Conservation (phyloP, 108 stramenopile species). For the Fragilaria radians region DNA sequence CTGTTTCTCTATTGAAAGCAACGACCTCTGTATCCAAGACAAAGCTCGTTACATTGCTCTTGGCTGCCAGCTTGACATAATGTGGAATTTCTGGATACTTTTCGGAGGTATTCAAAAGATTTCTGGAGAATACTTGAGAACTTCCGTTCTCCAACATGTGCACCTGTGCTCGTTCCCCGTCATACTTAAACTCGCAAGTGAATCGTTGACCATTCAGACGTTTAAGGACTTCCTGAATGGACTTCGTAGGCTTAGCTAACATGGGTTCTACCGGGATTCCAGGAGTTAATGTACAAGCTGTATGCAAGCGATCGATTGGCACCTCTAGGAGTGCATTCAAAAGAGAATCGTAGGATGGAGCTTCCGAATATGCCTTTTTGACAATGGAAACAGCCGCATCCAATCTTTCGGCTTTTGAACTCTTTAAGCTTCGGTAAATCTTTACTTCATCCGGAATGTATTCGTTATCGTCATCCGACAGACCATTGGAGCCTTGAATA, state of each 20-base stretch:
- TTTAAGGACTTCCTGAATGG: slow-evolving; percentile 91
- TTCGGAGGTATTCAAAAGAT: slow-evolving; percentile 85
- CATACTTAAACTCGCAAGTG: slow-evolving; percentile 99
- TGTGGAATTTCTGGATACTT: slow-evolving; percentile 96
- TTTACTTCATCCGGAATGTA: slow-evolving; percentile 40
- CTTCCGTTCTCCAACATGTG: slow-evolving; percentile 84
- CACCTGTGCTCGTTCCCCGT: slow-evolving; percentile 97
- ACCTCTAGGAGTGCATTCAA: slow-evolving; percentile 73
- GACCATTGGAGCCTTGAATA: too few relatives aligned
- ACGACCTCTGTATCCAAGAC: slow-evolving; percentile 98
- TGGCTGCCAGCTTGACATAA: slow-evolving; percentile 75
- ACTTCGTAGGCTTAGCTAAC: slow-evolving; percentile 98
- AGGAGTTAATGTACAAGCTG: slow-evolving; percentile 75
- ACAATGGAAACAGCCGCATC: slow-evolving; percentile 86
- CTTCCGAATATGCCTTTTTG: slow-evolving; percentile 95
- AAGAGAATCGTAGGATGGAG: slow-evolving; percentile 86
- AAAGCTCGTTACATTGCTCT: slow-evolving; percentile 54
- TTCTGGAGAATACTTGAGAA: slow-evolving; percentile 90
- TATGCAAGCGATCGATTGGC: slow-evolving; percentile 70
- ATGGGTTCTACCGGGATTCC: slow-evolving; percentile 98
- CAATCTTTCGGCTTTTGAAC: slow-evolving; percentile 58
- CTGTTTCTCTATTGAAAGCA: slow-evolving; percentile 86
- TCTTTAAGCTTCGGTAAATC: slow-evolving; percentile 25
- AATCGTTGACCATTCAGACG: slow-evolving; percentile 84
- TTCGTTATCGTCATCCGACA: slow-evolving; percentile 6